These are phyloP conservation scores for Oropetium thomaeum DNA, from an alignment of 176 grass and related monocot species.

Conservation along the genomic window DNA sequence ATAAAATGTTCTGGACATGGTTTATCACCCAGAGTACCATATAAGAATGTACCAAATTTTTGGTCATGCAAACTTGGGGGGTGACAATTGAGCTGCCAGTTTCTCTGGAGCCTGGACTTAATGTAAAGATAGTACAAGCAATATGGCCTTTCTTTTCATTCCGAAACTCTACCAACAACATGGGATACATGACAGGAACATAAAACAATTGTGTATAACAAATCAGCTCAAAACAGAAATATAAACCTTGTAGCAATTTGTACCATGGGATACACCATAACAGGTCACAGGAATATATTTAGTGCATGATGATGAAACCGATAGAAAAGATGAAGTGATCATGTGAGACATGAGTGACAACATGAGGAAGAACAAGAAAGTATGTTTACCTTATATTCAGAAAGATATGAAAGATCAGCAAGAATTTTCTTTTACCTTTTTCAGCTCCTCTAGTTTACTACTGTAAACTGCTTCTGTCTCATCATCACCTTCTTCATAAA, in stretches of 20 bases:
- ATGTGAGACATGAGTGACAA: background rate
- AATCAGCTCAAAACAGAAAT: no score
- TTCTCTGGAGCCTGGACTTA: background rate
- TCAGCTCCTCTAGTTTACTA: constrained; percentile 81
- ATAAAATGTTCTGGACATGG: background rate
- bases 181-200: constrained; percentile 12
- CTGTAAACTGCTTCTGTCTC: constrained; percentile 89
- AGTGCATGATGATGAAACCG: background rate
- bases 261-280: background rate
- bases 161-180: background rate
- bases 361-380: constrained; percentile 11
- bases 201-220: background rate
- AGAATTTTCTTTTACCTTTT: constrained; percentile 58
- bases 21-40: background rate
- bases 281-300: background rate
- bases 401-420: constrained; percentile 18
- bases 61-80: background rate
- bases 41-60: constrained; percentile 4
- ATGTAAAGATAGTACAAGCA: background rate
- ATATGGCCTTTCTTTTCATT: no score
- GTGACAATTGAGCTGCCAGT: background rate
- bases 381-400: background rate
- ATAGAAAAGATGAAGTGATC: constrained; percentile 13
- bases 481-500: constrained; percentile 99
- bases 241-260: constrained; percentile 12